phyloP scores from a whole-genome alignment of 352 stramenopile species.

The Phytophthora pini region DNA sequence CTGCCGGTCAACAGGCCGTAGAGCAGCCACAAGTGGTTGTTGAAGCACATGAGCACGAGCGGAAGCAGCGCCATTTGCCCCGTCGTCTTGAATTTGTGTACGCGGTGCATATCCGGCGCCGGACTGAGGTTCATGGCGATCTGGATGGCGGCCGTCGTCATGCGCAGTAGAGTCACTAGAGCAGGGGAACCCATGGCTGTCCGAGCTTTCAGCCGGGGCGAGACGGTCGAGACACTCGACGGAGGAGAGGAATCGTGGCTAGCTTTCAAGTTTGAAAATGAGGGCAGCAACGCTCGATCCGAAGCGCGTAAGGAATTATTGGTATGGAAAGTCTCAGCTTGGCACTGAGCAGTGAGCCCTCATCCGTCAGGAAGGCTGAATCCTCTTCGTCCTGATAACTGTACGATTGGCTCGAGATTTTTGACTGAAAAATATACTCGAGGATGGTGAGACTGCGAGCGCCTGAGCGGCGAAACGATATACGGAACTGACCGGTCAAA shows the following conservation, averaged over 20 bases:
- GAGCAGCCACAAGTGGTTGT: conserved; percentile 51
- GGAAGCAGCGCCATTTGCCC: conserved; percentile 47
- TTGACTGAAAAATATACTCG: conserved; percentile 10
- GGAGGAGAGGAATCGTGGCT: conserved; percentile 27
- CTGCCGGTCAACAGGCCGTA: conserved; percentile 39
- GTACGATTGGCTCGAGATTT: conserved; percentile 21
- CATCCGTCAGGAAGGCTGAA: conserved; percentile 20
- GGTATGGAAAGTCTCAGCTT: conserved; percentile 24
- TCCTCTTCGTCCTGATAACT: conserved; percentile 9
- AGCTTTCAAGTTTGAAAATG: conserved; percentile 38
- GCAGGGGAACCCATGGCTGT: conserved; percentile 28
- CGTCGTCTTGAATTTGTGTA: conserved; percentile 38
- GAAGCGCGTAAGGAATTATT: conserved; percentile 14
- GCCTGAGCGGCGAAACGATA: conserved; percentile 12
- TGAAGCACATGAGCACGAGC: conserved; percentile 50
- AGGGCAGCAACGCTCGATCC: background rate
- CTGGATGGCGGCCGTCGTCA: conserved; percentile 41
- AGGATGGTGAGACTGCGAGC: conserved; percentile 13
- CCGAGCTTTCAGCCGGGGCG: conserved; percentile 35
- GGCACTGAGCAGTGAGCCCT: conserved; percentile 14
- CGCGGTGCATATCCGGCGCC: conserved; percentile 32
- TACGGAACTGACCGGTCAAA: conserved; percentile 4
- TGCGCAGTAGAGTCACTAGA: conserved; percentile 32
- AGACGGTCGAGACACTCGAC: conserved; percentile 29
- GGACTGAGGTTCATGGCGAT: conserved; percentile 47